Conservation (phyloP, 371 early-diverging fungal species). For the Mucor indicus region DNA sequence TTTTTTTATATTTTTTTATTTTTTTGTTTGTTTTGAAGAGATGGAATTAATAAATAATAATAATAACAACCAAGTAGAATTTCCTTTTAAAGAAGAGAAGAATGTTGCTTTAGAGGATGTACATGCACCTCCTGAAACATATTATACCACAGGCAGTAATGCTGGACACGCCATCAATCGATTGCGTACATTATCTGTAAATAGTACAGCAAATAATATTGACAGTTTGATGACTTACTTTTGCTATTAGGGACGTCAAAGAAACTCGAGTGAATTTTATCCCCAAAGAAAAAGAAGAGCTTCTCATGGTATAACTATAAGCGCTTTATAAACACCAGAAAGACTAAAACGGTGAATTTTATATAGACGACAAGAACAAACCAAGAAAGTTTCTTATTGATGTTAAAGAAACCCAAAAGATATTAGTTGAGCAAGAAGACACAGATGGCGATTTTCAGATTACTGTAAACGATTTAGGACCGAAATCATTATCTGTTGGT, state of each 20-base stretch:
- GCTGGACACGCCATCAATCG: constrained; percentile 6
- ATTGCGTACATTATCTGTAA: constrained; percentile 15
- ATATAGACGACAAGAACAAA: constrained; percentile 59
- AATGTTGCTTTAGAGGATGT: constrained; percentile 1
- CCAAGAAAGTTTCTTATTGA: constrained; percentile 74
- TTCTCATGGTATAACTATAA: constrained; percentile 9
- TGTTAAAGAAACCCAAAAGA: constrained; percentile 69
- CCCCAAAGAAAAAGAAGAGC: constrained; percentile 8
- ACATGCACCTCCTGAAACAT: constrained; percentile 24
- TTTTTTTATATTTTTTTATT: too few species aligned
- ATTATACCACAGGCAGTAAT: constrained; percentile 6
- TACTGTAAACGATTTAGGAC: constrained; percentile 84
- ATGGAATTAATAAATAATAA: too few species aligned
- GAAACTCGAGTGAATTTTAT: not conserved
- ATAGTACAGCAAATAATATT: too few species aligned
- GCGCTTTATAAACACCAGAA: not conserved
- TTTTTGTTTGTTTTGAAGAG: too few species aligned
- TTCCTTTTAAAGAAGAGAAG: too few species aligned
- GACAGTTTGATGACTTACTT: not conserved
- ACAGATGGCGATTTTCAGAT: constrained; percentile 89
- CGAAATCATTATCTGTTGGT: constrained; percentile 78
- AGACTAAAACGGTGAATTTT: not conserved
- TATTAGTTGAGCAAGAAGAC: constrained; percentile 84
- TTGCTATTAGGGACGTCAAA: constrained; percentile 1
- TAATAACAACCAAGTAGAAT: too few species aligned